A percentile compares a stretch with the other conserved stretches of the same genome.
Evolutionary conservation across 2,329 filamentous ascomycete genomes (phyloP).

Genomic region (Venturiaceae sp.): DNA sequence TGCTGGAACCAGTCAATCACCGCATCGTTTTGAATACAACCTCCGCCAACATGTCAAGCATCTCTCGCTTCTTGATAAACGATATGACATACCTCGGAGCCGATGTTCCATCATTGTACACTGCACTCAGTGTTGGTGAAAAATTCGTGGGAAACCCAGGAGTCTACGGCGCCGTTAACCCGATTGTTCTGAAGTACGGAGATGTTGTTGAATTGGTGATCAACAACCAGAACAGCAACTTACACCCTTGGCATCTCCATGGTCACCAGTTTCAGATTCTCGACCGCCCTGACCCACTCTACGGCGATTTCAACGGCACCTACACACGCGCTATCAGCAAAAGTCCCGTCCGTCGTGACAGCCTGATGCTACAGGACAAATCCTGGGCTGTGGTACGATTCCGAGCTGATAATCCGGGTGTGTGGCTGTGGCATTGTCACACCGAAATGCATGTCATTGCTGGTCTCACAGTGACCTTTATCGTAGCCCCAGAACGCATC

Average conservation of each 20-base stretch:
- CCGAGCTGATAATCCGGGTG: constrained; percentile 41
- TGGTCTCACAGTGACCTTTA: constrained; percentile 41
- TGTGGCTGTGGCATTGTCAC: constrained; percentile 15
- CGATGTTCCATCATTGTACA: constrained; percentile 73
- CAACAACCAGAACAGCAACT: constrained; percentile 63
- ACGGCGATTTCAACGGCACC: constrained; percentile 16
- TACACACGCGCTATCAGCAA: constrained; percentile 15
- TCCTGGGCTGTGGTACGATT: constrained; percentile 47
- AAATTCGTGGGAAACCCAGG: constrained; percentile 28
- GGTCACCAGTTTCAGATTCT: constrained; percentile 63
- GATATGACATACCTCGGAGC: constrained; percentile 53
- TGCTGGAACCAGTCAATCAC: constrained; percentile 53
- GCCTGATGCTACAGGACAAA: constrained; percentile 41
- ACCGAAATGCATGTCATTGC: constrained; percentile 35
- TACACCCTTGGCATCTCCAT: constrained; percentile 68
- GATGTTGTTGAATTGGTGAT: constrained; percentile 61
- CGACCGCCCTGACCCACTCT: constrained; percentile 12
- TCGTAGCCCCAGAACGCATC: constrained; percentile 45
- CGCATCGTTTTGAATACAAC: constrained; percentile 1
- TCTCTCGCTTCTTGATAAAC: background rate
- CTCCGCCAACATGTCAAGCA: background rate
- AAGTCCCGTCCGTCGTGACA: constrained; percentile 41
- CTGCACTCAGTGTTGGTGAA: constrained; percentile 50
- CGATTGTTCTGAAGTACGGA: constrained; percentile 56
- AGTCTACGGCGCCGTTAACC: constrained; percentile 40